A percentile compares a stretch with the other conserved stretches of the same genome.
Conservation (phyloP, 768 basidiomycete species). For the Coprinellus micaceus region DNA sequence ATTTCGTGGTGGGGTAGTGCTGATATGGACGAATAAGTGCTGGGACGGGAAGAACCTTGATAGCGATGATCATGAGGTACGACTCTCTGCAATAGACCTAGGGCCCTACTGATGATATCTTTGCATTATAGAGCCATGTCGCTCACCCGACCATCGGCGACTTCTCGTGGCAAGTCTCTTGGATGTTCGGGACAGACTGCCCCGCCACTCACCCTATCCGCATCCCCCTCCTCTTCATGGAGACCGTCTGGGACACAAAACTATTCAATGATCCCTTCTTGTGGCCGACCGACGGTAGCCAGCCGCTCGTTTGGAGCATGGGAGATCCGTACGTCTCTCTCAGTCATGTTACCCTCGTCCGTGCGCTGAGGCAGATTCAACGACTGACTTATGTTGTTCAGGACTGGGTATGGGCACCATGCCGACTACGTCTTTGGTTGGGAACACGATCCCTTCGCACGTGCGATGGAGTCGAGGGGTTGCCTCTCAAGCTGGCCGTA, state of each 20-base stretch:
- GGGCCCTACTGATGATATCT: background rate
- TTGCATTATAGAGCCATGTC: slow-evolving; percentile 2
- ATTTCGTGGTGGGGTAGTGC: too few relatives aligned
- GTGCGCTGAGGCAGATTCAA: too few relatives aligned
- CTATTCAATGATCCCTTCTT: slow-evolving; percentile 4
- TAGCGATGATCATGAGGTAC: slow-evolving; percentile 6
- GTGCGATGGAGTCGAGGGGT: slow-evolving; percentile 5
- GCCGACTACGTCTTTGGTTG: slow-evolving; percentile 12
- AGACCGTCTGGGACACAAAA: slow-evolving; percentile 14
- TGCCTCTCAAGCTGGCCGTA: background rate
- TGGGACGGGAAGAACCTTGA: slow-evolving; percentile 11
- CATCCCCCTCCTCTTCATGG: slow-evolving; percentile 12
- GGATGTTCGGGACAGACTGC: slow-evolving; percentile 10
- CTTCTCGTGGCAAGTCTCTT: background rate
- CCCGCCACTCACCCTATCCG: slow-evolving; percentile 12
- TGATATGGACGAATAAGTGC: background rate
- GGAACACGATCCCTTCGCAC: slow-evolving; percentile 9
- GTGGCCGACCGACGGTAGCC: slow-evolving; percentile 10
- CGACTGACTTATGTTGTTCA: background rate
- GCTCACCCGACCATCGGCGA: slow-evolving; percentile 7
- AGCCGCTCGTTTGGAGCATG: slow-evolving; percentile 15
- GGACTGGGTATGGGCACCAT: slow-evolving; percentile 11
- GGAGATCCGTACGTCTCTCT: slow-evolving; percentile 13
- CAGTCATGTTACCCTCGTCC: background rate
- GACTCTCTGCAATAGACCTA: background rate